A percentile compares a stretch with the other conserved stretches of the same genome.
Conservation (phyloP, 805 yeast genomes). For the Lipomyces orientalis region DNA sequence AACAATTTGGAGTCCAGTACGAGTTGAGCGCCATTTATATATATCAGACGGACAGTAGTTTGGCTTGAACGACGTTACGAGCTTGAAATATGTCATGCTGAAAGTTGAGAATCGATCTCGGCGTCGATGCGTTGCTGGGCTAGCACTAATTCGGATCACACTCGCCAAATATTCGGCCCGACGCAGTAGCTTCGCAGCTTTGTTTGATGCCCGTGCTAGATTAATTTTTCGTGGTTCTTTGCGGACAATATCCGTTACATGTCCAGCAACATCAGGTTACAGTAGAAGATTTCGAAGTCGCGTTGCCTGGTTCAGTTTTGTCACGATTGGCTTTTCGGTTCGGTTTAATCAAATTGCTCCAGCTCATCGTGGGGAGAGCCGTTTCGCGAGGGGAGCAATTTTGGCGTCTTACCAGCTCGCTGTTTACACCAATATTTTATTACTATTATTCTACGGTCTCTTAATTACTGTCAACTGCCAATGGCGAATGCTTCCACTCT, state of each 20-base stretch:
- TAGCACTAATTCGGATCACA: neutral
- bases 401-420: neutral
- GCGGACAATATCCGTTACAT: too few species aligned
- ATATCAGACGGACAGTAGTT: slow-evolving; percentile 27
- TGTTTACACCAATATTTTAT: neutral
- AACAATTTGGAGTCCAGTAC: slow-evolving; percentile 84
- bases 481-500: neutral
- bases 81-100: slow-evolving; percentile 5
- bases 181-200: neutral
- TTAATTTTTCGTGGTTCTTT: neutral
- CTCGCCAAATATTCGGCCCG: neutral
- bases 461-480: neutral
- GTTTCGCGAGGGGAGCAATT: neutral
- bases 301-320: too few species aligned
- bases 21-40: slow-evolving; percentile 70
- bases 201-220: neutral
- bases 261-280: too few species aligned
- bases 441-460: neutral
- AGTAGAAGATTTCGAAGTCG: too few species aligned
- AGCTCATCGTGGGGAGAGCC: neutral
- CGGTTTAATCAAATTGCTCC: too few species aligned
- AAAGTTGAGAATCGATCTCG: neutral
- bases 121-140: neutral
- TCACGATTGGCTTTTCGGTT: too few species aligned
- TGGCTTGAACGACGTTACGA: slow-evolving; percentile 17